Percentiles rank a stretch among this genome's conserved stretches.
These are phyloP conservation scores for Viridothelium virens DNA, from an alignment of 495 filamentous ascomycete species.

Conservation along the genomic window DNA sequence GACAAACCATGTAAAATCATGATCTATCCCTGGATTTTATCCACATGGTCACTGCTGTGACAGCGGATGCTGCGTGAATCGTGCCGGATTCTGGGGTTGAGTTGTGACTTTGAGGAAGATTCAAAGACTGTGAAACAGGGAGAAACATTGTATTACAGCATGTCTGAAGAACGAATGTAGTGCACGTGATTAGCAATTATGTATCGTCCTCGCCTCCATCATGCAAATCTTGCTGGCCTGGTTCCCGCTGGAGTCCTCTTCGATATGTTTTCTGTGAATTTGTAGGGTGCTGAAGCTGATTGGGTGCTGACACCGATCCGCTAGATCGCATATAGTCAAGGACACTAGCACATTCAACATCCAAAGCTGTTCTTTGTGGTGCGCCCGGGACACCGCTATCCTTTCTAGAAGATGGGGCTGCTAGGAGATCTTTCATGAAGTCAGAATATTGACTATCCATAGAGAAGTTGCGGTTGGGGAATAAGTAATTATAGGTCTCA, in stretches of 20 bases:
- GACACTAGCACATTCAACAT: slow-evolving; percentile 3
- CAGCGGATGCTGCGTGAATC: background rate
- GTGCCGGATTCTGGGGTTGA: background rate
- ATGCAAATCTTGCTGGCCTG: background rate
- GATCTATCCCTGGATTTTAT: background rate
- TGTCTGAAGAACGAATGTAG: too few relatives aligned
- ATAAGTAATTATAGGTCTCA: background rate
- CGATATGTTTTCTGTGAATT: background rate
- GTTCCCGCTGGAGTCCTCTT: background rate
- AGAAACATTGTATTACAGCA: background rate
- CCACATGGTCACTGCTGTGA: background rate
- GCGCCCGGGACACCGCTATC: background rate
- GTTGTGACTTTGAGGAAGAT: background rate
- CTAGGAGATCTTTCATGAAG: background rate
- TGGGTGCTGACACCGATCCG: background rate
- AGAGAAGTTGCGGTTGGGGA: slow-evolving; percentile 10
- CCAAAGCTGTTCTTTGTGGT: slow-evolving; percentile 5
- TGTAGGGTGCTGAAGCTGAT: background rate
- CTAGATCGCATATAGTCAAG: slow-evolving; percentile 7
- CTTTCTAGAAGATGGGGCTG: background rate
- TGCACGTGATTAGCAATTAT: background rate
- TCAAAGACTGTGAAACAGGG: background rate
- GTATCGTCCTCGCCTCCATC: background rate
- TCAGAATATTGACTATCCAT: background rate
- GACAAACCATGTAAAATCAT: too few relatives aligned